Evolutionary conservation across 441 rosid species (phyloP), one percentile per base, ranked within the genome.

Genomic region (Corymbia calophylla): DNA sequence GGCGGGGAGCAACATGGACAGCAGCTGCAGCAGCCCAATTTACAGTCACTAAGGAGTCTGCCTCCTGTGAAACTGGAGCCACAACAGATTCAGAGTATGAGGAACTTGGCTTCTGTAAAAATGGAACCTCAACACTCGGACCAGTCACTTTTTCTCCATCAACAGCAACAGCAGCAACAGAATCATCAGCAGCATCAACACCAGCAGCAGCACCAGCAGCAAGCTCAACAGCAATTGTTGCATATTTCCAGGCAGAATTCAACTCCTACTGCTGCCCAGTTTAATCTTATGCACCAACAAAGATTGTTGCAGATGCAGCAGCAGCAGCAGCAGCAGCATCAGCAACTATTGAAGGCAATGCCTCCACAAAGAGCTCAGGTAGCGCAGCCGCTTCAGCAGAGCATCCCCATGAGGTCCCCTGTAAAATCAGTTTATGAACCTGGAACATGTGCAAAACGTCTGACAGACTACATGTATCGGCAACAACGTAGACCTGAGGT

Each of bases 401-500:
- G 90, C 87, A 82, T 90, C 64, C 94, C 93, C 29, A 53, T 89
- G 62, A 88, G 92, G 90, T 91, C 94, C 21, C 81, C 91, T 55
- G 87, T 88, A 29, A 91, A 88, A 89, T 89, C 92, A 18, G 91
- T 88, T 29, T 91, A 92, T 89, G 94, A 93, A 90, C 94, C 94
- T 18, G 94, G 94, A 88, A 91, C 88, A 70, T 92, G 95, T 62
- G 93, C 94, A 70, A 91, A 88, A 84, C 94, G 92, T 73, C 86
- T 93, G 90, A 89, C 93, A 10, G 93, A 92, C 66, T 93, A 91
- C 87, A 91, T 93, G 89, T 87, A 91, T 86, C 91, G 91, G 86
- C 94, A 92, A 90, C 92, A 92, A 89, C 89, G 58, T 54, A 92
- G 94, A 86, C 95, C 94, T 39, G 85, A 89, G 86, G 95, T 92